A percentile compares a stretch with the other conserved stretches of the same genome.
These are phyloP conservation scores for Leishmania amazonensis DNA, from an alignment of 208 protist species.

Conservation along the genomic window DNA sequence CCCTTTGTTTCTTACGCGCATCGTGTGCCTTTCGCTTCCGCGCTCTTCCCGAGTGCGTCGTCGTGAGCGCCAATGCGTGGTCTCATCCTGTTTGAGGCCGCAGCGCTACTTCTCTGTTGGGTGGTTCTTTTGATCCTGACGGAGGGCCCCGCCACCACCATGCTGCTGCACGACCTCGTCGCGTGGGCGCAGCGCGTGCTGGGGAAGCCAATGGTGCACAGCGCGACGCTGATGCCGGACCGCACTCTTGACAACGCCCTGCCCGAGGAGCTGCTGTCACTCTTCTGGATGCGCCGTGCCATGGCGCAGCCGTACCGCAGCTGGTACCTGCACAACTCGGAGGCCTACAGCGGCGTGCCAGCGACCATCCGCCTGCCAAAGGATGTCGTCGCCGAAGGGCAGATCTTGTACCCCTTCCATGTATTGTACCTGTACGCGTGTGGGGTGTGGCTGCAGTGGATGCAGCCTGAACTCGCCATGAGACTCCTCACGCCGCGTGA, in stretches of 20 bases:
- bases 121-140: not conserved
- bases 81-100: slow-evolving; percentile 1
- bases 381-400: slow-evolving; percentile 19
- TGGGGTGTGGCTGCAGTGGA: slow-evolving; percentile 17
- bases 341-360: slow-evolving; percentile 1
- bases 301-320: slow-evolving; percentile 14
- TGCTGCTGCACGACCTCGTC: not conserved
- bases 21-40: not conserved
- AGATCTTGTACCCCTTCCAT: slow-evolving; percentile 43
- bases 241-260: not conserved
- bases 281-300: slow-evolving; percentile 46
- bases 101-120: slow-evolving; percentile 6
- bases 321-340: slow-evolving; percentile 38
- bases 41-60: not conserved
- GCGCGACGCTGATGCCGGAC: not conserved
- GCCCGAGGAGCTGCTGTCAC: slow-evolving; percentile 27
- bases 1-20: too few relatives aligned
- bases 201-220: not conserved
- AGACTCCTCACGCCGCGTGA: not conserved
- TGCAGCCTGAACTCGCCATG: not conserved
- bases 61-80: not conserved
- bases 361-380: slow-evolving; percentile 8
- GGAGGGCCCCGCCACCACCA: not conserved
- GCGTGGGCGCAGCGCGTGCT: not conserved
- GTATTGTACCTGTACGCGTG: slow-evolving; percentile 40